phyloP scores from a whole-genome alignment of 371 early-diverging fungal species.

The Actinomucor elegans region DNA sequence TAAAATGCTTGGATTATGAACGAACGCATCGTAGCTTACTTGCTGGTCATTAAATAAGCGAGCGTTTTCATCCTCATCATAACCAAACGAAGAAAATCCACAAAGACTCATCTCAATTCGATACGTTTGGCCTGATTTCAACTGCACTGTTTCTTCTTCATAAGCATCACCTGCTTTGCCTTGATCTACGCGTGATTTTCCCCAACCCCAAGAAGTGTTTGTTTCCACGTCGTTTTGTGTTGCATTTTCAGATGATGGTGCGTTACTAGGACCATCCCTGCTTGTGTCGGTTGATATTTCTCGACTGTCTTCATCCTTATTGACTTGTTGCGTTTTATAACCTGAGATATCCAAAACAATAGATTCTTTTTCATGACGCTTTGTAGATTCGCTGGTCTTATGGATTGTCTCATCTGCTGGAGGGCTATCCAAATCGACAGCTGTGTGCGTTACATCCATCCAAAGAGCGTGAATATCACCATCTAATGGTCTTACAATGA shows the following conservation, averaged over 20 bases:
- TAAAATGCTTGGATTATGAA: slow-evolving; percentile 63
- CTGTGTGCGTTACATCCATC: slow-evolving; percentile 46
- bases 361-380: slow-evolving; percentile 30
- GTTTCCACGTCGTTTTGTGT: background rate
- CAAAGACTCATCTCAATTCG: slow-evolving; percentile 59
- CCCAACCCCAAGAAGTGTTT: slow-evolving; percentile 1
- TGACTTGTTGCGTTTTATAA: slow-evolving; percentile 42
- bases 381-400: background rate
- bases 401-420: slow-evolving; percentile 7
- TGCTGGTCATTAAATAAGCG: slow-evolving; percentile 58
- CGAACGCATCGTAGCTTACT: slow-evolving; percentile 63
- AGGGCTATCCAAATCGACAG: background rate
- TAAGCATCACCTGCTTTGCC: background rate
- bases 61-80: slow-evolving; percentile 49
- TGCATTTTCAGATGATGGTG: background rate
- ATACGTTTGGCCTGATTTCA: slow-evolving; percentile 32
- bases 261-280: background rate
- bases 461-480: slow-evolving; percentile 33
- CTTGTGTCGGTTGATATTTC: background rate
- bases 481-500: slow-evolving; percentile 42
- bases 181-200: slow-evolving; percentile 1
- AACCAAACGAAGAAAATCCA: slow-evolving; percentile 40
- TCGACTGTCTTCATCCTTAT: background rate
- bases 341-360: slow-evolving; percentile 61
- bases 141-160: slow-evolving; percentile 4